Percentiles rank a stretch among this genome's conserved stretches.
These are phyloP conservation scores for Corrigiola litoralis DNA, from an alignment of 179 eudicot genomes.

Conservation along the genomic window DNA sequence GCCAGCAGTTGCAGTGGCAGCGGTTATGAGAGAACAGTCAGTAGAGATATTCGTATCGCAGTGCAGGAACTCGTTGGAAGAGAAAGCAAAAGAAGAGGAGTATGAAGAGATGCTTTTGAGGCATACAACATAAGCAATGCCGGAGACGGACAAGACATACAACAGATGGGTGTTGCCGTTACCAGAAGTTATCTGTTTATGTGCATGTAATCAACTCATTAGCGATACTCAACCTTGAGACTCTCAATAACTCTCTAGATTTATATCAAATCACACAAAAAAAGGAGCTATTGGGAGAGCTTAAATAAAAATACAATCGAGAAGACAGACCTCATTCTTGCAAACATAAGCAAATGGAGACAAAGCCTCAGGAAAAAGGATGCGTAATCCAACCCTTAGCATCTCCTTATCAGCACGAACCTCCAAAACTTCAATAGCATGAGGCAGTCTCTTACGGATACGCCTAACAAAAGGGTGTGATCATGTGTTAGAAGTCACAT, in stretches of 20 bases:
- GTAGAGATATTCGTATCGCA: slow-evolving; percentile 42
- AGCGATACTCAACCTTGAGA: not conserved
- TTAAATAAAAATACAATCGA: not conserved
- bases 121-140: slow-evolving; percentile 62
- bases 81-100: slow-evolving; percentile 50
- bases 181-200: slow-evolving; percentile 45
- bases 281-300: too few relatives aligned
- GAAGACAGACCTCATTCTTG: slow-evolving; percentile 55
- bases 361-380: slow-evolving; percentile 59
- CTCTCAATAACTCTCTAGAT: not conserved
- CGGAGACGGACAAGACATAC: slow-evolving; percentile 67
- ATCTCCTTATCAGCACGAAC: slow-evolving; percentile 49
- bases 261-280: not conserved
- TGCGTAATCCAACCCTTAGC: slow-evolving; percentile 58
- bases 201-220: not conserved
- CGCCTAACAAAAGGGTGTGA: slow-evolving; percentile 49
- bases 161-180: slow-evolving; percentile 56
- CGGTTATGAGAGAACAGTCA: slow-evolving; percentile 50
- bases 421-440: slow-evolving; percentile 64
- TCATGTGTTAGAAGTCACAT: not conserved
- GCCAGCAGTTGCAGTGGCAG: slow-evolving; percentile 60
- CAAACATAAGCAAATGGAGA: slow-evolving; percentile 70
- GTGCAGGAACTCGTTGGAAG: slow-evolving; percentile 52
- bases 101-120: slow-evolving; percentile 47
- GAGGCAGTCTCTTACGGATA: slow-evolving; percentile 49